Conservation (phyloP, 805 yeast species). For the Kodamaea jinghongensis region DNA sequence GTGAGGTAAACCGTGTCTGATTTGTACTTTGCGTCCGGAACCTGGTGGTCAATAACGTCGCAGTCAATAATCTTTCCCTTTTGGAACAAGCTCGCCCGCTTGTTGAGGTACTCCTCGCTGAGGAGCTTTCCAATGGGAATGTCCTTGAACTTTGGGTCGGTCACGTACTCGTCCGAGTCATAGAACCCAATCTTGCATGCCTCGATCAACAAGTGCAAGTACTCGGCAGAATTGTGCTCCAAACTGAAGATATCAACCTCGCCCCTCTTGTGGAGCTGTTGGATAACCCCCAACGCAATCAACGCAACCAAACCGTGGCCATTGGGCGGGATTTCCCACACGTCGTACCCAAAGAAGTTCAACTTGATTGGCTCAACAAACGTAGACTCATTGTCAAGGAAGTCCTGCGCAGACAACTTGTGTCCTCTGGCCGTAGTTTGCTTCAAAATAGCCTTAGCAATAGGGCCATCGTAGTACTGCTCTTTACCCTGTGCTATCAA, state of each 20-base stretch:
- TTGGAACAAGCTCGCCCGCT: slow-evolving; percentile 48
- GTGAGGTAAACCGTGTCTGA: slow-evolving; percentile 74
- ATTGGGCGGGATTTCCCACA: slow-evolving; percentile 86
- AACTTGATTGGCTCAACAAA: slow-evolving; percentile 63
- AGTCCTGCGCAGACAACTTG: slow-evolving; percentile 53
- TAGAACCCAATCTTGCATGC: slow-evolving; percentile 68
- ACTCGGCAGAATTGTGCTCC: slow-evolving; percentile 67
- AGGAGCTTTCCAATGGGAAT: slow-evolving; percentile 38
- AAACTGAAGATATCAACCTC: slow-evolving; percentile 39
- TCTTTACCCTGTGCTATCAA: slow-evolving; percentile 57
- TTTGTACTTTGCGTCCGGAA: slow-evolving; percentile 55
- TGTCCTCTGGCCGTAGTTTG: slow-evolving; percentile 56
- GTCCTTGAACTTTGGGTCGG: slow-evolving; percentile 52
- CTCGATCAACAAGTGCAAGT: slow-evolving; percentile 68
- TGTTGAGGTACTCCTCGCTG: slow-evolving; percentile 45
- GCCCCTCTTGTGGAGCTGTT: slow-evolving; percentile 47
- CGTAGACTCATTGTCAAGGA: slow-evolving; percentile 55
- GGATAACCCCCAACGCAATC: slow-evolving; percentile 64
- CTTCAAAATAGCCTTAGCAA: slow-evolving; percentile 62
- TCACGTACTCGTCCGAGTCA: slow-evolving; percentile 71
- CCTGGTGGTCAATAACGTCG: slow-evolving; percentile 43
- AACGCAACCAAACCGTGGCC: slow-evolving; percentile 80
- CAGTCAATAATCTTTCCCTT: slow-evolving; percentile 40
- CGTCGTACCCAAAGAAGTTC: slow-evolving; percentile 47
- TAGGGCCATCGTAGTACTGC: slow-evolving; percentile 69